Base-by-base conservation (phyloP, 2,329 filamentous ascomycete species). In the Fusarium sp. region DNA sequence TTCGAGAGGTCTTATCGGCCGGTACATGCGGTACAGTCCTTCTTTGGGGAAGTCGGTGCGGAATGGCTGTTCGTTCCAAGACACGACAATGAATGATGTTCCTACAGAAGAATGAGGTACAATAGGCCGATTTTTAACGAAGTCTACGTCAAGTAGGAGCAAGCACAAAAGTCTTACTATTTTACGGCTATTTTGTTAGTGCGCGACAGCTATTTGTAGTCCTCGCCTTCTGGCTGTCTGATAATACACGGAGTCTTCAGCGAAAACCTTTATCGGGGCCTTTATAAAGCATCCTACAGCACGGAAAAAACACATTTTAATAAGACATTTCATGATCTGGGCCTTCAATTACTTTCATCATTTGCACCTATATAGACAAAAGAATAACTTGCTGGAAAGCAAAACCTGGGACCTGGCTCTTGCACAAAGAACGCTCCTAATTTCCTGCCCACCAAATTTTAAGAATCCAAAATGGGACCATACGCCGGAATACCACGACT, bases 401-500 rank as follows among this genome's bases (percentile, higher is more conserved):
- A 25, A 7, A 46, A 17, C 20, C 29, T n/a, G 14, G 29, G 13
- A n/a, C 11, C 52, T 31, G 25, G 22, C 49, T 31, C 39, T 14
- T 5, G 3, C 39, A 17, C 17, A 45, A 17, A 15, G n/a, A 65
- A 29, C 17, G 15, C 44, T n/a, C 29, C 8, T 14, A n/a, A 35
- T 5, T n/a, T 7, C 11, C 33, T 6, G 9, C 17, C 35, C 7
- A 25, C 17, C 11, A 29, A 25, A 5, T 18, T 47, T 36, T 42
- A 75, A 3, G 73, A 75, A 55, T 93, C 91, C 79, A 90, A 92
- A 71, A 93, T 91, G 4, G 91, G 89, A 5, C 91, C 91, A 80
- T 87, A 93, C 8, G 90, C 90, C 8, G 88, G 85, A 6, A 92
- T 81, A 0, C 90, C 89, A 56, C 88, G 84, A 52, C 82, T 84